These are phyloP conservation scores for Pleomassaria siparia DNA, from an alignment of 2,329 filamentous ascomycete genomes.

Conservation along the genomic window DNA sequence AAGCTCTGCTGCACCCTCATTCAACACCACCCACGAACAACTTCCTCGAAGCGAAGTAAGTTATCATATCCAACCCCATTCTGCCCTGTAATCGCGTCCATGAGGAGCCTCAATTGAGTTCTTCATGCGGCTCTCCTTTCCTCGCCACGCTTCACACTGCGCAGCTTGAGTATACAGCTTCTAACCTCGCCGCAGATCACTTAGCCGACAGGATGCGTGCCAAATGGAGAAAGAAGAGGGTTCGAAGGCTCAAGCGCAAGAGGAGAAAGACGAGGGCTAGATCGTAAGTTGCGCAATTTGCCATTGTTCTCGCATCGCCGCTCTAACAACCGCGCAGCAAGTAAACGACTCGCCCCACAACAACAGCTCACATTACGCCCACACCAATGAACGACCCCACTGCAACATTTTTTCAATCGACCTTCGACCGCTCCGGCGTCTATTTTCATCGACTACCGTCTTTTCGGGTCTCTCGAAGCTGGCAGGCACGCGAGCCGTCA, in stretches of 20 bases:
- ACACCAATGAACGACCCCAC: conserved; percentile 21
- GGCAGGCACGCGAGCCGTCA: conserved; percentile 29
- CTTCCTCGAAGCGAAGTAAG: conserved; percentile 48
- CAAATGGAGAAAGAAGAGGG: conserved; percentile 99
- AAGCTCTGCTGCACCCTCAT: conserved; percentile 32
- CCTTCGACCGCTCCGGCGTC: conserved; percentile 21
- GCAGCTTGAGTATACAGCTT: conserved; percentile 15
- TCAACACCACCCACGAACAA: conserved; percentile 40
- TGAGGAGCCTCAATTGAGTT: conserved; percentile 30
- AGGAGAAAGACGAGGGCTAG: conserved; percentile 99
- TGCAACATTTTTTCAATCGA: conserved; percentile 21
- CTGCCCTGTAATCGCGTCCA: conserved; percentile 3
- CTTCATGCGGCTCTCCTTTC: conserved; percentile 8
- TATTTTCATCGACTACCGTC: conserved; percentile 21
- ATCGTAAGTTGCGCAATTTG: conserved; percentile 71
- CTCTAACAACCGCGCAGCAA: conserved; percentile 40
- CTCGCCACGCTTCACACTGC: conserved; percentile 5
- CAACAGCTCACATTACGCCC: conserved; percentile 36
- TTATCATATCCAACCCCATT: conserved; percentile 11
- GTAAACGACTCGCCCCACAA: conserved; percentile 52
- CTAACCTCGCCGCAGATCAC: conserved; percentile 29
- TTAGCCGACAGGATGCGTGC: conserved; percentile 71
- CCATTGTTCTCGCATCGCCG: neutral
- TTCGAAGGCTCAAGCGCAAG: conserved; percentile 99
- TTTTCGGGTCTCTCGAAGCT: conserved; percentile 24